A percentile compares a stretch with the other conserved stretches of the same genome.
Evolutionary conservation across 2,329 filamentous ascomycete species (phyloP).

Genomic region (Coniella lustricola): DNA sequence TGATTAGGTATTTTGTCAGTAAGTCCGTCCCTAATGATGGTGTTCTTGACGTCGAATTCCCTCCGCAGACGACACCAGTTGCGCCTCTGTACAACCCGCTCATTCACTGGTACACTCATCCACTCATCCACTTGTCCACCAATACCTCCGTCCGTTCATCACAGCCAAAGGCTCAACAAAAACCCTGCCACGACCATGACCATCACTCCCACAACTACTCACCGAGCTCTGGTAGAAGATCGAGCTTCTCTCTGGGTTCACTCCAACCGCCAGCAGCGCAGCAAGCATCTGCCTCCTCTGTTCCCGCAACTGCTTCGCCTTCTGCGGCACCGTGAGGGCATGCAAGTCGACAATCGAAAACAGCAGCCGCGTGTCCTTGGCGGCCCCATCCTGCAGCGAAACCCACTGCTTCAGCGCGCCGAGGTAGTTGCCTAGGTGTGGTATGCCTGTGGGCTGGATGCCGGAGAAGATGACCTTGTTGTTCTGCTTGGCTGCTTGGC

Average conservation of each 20-base stretch:
- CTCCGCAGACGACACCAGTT: too few relatives aligned
- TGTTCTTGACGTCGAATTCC: too few relatives aligned
- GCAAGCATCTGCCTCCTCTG: constrained; percentile 71
- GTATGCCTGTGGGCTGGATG: constrained; percentile 91
- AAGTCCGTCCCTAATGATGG: too few relatives aligned
- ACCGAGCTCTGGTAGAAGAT: constrained; percentile 81
- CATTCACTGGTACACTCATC: background rate
- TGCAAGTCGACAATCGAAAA: constrained; percentile 93
- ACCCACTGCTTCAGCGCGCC: constrained; percentile 87
- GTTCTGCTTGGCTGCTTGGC: too few relatives aligned
- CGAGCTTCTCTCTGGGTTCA: constrained; percentile 68
- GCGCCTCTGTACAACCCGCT: background rate
- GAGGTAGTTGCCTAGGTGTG: constrained; percentile 92
- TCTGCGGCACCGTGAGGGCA: constrained; percentile 75
- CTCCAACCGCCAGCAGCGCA: constrained; percentile 72
- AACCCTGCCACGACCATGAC: background rate
- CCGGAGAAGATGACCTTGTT: constrained; percentile 76
- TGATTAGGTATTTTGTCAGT: too few relatives aligned
- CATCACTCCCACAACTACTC: constrained; percentile 22
- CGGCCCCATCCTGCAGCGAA: constrained; percentile 60
- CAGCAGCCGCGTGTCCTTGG: constrained; percentile 54
- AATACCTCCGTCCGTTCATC: background rate
- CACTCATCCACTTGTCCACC: background rate
- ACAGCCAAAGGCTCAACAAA: background rate
- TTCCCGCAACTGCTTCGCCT: constrained; percentile 51